These are phyloP conservation scores for Saccharum spontaneum DNA, from an alignment of 176 grass and related monocot genomes.

Conservation along the genomic window DNA sequence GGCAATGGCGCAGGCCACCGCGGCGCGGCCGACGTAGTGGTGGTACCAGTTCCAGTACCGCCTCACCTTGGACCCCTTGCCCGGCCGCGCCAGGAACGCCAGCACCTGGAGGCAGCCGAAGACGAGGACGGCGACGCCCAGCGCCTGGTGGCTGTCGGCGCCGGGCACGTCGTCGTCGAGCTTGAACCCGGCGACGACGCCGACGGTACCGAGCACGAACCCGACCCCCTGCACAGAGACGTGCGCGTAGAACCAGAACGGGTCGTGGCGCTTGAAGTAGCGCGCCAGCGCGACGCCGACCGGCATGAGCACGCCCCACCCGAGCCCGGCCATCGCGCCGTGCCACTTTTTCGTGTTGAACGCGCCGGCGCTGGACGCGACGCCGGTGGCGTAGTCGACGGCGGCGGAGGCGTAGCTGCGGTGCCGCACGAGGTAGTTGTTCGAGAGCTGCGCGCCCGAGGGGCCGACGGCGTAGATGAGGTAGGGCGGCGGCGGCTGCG, in stretches of 20 bases:
- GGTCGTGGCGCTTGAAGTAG: slow-evolving; percentile 61
- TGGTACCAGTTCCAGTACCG: slow-evolving; percentile 80
- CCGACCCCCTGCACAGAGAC: slow-evolving; percentile 62
- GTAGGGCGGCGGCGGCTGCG: slow-evolving; percentile 25
- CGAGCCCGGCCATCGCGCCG: slow-evolving; percentile 46
- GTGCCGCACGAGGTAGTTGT: slow-evolving; percentile 47
- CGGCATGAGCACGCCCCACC: slow-evolving; percentile 71
- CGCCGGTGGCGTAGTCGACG: slow-evolving; percentile 52
- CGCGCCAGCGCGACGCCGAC: slow-evolving; percentile 55
- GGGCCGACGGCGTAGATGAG: slow-evolving; percentile 74
- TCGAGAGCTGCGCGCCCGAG: slow-evolving; percentile 26
- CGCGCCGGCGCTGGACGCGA: neutral
- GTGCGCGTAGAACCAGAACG: slow-evolving; percentile 78
- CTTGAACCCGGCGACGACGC: slow-evolving; percentile 48
- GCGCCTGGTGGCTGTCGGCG: slow-evolving; percentile 39
- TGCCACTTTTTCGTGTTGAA: slow-evolving; percentile 45
- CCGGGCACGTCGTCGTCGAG: slow-evolving; percentile 46
- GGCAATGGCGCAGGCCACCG: slow-evolving; percentile 32
- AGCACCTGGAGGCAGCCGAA: slow-evolving; percentile 61
- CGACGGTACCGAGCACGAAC: slow-evolving; percentile 53
- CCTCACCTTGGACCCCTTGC: slow-evolving; percentile 55
- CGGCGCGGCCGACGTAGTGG: slow-evolving; percentile 50
- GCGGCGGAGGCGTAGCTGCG: slow-evolving; percentile 34
- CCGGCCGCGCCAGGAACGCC: slow-evolving; percentile 58
- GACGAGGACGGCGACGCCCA: slow-evolving; percentile 53